These are phyloP conservation scores for Mortierella sp. DNA, from an alignment of 371 early-diverging fungal species.

Conservation along the genomic window DNA sequence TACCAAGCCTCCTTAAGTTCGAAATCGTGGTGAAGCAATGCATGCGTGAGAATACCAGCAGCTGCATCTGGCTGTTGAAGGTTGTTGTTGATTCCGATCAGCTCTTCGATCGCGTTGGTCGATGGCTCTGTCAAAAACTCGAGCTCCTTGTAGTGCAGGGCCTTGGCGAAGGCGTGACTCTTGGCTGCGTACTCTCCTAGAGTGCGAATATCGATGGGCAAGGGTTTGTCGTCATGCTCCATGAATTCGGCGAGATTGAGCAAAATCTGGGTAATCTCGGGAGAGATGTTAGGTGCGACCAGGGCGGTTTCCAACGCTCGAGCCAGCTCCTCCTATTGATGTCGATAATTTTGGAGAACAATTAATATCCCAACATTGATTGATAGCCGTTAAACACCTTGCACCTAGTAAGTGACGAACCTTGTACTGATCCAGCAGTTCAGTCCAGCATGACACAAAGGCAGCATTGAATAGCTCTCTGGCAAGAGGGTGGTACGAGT, in stretches of 20 bases:
- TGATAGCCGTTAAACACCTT: neutral
- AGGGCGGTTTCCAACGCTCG: constrained; percentile 89
- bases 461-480: constrained; percentile 97
- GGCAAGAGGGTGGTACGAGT: constrained; percentile 87
- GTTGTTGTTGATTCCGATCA: constrained; percentile 96
- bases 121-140: constrained; percentile 92
- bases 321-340: constrained; percentile 84
- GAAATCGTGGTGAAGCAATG: constrained; percentile 89
- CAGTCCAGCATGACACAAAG: constrained; percentile 98
- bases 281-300: constrained; percentile 88
- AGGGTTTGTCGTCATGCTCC: constrained; percentile 97
- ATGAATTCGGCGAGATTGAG: constrained; percentile 98
- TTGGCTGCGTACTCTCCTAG: constrained; percentile 93
- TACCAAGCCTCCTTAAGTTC: constrained; percentile 96
- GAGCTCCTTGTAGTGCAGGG: constrained; percentile 97
- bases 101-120: constrained; percentile 90
- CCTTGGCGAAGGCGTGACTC: constrained; percentile 97
- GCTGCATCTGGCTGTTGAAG: constrained; percentile 98
- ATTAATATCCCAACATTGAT: neutral
- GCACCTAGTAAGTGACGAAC: constrained; percentile 19
- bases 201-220: constrained; percentile 94
- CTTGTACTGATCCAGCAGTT: constrained; percentile 92
- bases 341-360: neutral
- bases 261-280: constrained; percentile 93
- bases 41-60: constrained; percentile 93